A percentile compares a stretch with the other conserved stretches of the same genome.
Evolutionary conservation across 305 asterid genomes (phyloP).

Genomic region (Petunia hybrid): DNA sequence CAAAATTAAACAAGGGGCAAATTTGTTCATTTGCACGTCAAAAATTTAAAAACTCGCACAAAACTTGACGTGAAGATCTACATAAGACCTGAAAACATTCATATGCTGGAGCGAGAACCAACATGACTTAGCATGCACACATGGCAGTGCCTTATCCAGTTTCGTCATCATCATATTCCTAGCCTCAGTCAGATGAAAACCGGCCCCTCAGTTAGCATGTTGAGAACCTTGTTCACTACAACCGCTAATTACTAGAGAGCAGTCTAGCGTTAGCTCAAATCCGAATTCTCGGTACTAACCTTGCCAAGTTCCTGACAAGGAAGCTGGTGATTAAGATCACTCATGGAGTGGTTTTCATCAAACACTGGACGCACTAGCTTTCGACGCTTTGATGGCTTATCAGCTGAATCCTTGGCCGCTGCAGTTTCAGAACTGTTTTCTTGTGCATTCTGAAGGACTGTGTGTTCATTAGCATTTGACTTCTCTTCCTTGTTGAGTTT

Average conservation of each 20-base stretch:
- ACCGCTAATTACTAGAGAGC: background rate
- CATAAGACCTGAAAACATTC: constrained; percentile 13
- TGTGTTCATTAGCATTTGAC: background rate
- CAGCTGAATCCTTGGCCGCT: constrained; percentile 41
- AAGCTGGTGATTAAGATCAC: constrained; percentile 36
- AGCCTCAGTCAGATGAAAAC: background rate
- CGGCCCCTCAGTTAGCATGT: background rate
- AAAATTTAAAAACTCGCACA: background rate
- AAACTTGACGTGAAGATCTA: background rate
- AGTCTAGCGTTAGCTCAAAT: background rate
- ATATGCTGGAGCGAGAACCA: background rate
- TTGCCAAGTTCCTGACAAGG: constrained; percentile 33
- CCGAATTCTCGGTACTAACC: constrained; percentile 32
- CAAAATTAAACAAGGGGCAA: constrained; percentile 7
- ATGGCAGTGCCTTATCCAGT: background rate
- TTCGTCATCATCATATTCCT: constrained; percentile 5
- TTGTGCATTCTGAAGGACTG: constrained; percentile 16
- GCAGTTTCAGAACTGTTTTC: constrained; percentile 32
- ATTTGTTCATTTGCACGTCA: constrained; percentile 11
- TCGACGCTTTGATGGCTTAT: constrained; percentile 52
- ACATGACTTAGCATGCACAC: background rate
- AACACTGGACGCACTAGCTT: constrained; percentile 69
- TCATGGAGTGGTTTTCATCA: constrained; percentile 38
- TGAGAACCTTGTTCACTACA: background rate
- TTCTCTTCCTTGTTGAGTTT: constrained; percentile 14